Evolutionary conservation across 1,284 basidiomycete species (phyloP).

Genomic region (Gomphus bonarii): DNA sequence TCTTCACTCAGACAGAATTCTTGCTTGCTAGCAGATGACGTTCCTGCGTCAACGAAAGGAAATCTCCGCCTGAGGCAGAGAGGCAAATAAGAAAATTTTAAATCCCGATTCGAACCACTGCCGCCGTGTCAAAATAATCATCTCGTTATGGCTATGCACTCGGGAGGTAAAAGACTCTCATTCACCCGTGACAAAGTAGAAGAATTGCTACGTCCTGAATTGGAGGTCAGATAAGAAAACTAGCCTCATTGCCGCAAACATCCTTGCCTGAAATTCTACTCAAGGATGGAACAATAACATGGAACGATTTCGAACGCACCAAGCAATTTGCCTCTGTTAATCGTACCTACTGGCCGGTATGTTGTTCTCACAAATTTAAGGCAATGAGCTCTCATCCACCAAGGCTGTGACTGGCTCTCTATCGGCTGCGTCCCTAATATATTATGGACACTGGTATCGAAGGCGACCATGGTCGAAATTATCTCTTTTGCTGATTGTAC

Average conservation of each 20-base stretch:
- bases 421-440: not conserved
- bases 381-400: not conserved
- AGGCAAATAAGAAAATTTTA: not conserved
- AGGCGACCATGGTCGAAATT: constrained; percentile 1
- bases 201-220: not conserved
- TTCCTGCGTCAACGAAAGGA: not conserved
- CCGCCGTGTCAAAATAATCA: too few relatives aligned
- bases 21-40: not conserved
- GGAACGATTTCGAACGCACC: constrained; percentile 6
- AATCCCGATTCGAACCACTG: not conserved
- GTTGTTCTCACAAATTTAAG: not conserved
- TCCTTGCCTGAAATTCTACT: not conserved
- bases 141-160: not conserved
- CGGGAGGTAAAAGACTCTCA: not conserved
- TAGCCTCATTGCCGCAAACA: not conserved
- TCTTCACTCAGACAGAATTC: not conserved
- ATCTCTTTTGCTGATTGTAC: not conserved
- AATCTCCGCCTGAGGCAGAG: not conserved
- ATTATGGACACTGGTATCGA: constrained; percentile 9
- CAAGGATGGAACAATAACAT: constrained; percentile 5
- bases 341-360: not conserved
- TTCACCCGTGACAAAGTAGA: not conserved
- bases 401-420: not conserved
- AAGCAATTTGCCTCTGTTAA: constrained; percentile 5
- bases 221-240: constrained; percentile 1